Conservation (phyloP, 164 flowering plant species). For the Saururus chinensis region DNA sequence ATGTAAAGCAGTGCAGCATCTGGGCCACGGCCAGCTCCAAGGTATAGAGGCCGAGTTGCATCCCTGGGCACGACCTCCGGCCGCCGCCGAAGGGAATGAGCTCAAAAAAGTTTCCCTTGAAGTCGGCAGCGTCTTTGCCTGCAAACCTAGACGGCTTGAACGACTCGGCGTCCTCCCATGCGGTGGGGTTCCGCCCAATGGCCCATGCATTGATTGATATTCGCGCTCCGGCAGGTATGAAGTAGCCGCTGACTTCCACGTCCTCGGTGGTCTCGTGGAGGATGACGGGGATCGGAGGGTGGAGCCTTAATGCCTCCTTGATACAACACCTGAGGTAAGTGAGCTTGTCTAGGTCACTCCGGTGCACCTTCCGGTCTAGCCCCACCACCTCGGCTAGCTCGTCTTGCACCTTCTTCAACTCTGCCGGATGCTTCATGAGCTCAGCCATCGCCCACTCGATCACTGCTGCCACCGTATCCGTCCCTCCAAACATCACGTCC, state of each 20-base stretch:
- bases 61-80: slow-evolving; percentile 76
- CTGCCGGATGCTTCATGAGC: slow-evolving; percentile 50
- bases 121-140: not conserved
- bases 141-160: slow-evolving; percentile 38
- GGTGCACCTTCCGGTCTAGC: slow-evolving; percentile 41
- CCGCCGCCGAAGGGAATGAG: not conserved
- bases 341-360: slow-evolving; percentile 54
- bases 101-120: not conserved
- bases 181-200: slow-evolving; percentile 41
- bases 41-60: slow-evolving; percentile 62
- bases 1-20: slow-evolving; percentile 54
- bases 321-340: slow-evolving; percentile 38
- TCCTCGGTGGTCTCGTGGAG: slow-evolving; percentile 71
- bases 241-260: slow-evolving; percentile 50
- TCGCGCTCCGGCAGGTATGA: slow-evolving; percentile 41
- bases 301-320: slow-evolving; percentile 68
- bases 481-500: slow-evolving; percentile 95
- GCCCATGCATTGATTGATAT: slow-evolving; percentile 70
- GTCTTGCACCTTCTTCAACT: slow-evolving; percentile 48
- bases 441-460: slow-evolving; percentile 89
- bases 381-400: slow-evolving; percentile 62
- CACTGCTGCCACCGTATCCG: slow-evolving; percentile 82
- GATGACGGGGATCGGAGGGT: slow-evolving; percentile 84
- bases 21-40: slow-evolving; percentile 59
- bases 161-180: slow-evolving; percentile 59